Percentiles rank a stretch among this genome's conserved stretches.
These are phyloP conservation scores for Blastobotrys elegans DNA, from an alignment of 1,139 yeast species.

Conservation along the genomic window DNA sequence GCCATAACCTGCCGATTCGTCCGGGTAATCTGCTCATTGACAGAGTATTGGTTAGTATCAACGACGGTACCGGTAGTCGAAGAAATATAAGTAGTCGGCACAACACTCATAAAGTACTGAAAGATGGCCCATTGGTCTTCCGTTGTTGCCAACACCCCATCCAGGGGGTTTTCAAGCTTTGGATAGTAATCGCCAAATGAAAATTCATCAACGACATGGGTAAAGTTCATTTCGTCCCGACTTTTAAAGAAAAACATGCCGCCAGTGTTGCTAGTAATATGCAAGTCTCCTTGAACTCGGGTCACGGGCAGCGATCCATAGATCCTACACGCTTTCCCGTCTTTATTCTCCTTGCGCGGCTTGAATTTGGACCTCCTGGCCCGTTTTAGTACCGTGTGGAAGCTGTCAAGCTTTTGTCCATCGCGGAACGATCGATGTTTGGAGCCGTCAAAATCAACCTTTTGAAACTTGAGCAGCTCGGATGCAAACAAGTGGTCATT, in stretches of 20 bases:
- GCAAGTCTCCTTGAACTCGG: slow-evolving; percentile 80
- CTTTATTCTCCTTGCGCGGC: slow-evolving; percentile 37
- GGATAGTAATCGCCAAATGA: slow-evolving; percentile 93
- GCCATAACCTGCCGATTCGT: slow-evolving; percentile 26
- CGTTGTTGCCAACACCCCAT: slow-evolving; percentile 39
- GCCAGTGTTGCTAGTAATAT: slow-evolving; percentile 63
- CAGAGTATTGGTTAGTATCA: slow-evolving; percentile 83
- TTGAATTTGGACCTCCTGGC: slow-evolving; percentile 47
- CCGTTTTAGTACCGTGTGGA: slow-evolving; percentile 24
- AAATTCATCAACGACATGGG: slow-evolving; percentile 81
- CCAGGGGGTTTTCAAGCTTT: slow-evolving; percentile 78
- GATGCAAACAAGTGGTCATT: slow-evolving; percentile 74
- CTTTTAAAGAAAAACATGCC: slow-evolving; percentile 32
- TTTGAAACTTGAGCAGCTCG: slow-evolving; percentile 53
- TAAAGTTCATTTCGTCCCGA: slow-evolving; percentile 49
- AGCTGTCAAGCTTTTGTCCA: slow-evolving; percentile 17
- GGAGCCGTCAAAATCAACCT: slow-evolving; percentile 17
- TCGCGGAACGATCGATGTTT: slow-evolving; percentile 16
- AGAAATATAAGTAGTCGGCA: slow-evolving; percentile 73
- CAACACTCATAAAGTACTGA: slow-evolving; percentile 70
- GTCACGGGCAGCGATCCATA: slow-evolving; percentile 85
- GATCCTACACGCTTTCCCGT: slow-evolving; percentile 79
- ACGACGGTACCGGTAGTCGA: slow-evolving; percentile 56
- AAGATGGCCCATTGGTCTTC: slow-evolving; percentile 33
- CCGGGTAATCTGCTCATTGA: slow-evolving; percentile 48